A percentile compares a stretch with the other conserved stretches of the same genome.
Conservation (phyloP, 2,329 filamentous ascomycete species). For the Colletotrichum sp. region DNA sequence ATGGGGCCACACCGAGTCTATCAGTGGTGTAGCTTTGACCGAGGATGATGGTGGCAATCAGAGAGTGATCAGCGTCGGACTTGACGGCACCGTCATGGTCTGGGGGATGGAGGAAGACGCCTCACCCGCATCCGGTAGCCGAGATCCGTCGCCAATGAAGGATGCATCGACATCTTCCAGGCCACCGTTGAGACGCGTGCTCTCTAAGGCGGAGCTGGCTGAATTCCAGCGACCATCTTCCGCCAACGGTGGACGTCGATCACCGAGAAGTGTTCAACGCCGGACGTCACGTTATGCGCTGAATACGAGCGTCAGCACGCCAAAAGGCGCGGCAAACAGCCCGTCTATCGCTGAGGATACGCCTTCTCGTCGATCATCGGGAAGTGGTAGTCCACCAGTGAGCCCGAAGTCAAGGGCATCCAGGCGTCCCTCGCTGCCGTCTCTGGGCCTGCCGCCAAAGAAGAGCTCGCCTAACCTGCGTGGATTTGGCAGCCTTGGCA, state of each 20-base stretch:
- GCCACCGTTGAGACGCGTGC: constrained; percentile 80
- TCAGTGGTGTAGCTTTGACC: constrained; percentile 81
- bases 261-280: constrained; percentile 57
- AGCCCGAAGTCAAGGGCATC: constrained; percentile 54
- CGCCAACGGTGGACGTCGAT: constrained; percentile 52
- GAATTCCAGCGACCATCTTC: constrained; percentile 70
- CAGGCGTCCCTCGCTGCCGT: constrained; percentile 60
- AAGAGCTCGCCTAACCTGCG: constrained; percentile 55
- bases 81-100: constrained; percentile 84
- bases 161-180: constrained; percentile 57
- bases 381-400: constrained; percentile 51
- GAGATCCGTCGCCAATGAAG: constrained; percentile 61
- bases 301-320: constrained; percentile 36
- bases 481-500: constrained; percentile 61
- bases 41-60: constrained; percentile 61
- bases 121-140: constrained; percentile 42
- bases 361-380: constrained; percentile 52
- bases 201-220: constrained; percentile 86
- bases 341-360: constrained; percentile 51
- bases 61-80: constrained; percentile 74
- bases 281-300: constrained; percentile 60
- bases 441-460: constrained; percentile 49
- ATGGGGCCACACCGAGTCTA: constrained; percentile 94
- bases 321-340: constrained; percentile 44
- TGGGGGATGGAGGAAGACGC: constrained; percentile 66